These are phyloP conservation scores for Trichoderma harzianum DNA, from an alignment of 2,329 filamentous ascomycete genomes.

Conservation along the genomic window DNA sequence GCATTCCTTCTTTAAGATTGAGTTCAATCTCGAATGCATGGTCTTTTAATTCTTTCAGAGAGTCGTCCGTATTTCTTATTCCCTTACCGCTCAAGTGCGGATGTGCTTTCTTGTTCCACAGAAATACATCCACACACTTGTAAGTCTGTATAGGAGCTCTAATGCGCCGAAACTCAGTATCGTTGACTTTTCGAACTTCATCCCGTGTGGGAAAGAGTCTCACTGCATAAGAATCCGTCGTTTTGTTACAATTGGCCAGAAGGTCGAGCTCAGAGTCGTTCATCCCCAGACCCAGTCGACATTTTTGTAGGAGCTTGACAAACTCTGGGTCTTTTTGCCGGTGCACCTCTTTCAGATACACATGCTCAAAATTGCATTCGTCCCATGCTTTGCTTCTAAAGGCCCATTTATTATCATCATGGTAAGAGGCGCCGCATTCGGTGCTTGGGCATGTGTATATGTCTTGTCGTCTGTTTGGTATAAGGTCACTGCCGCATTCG, in stretches of 20 bases:
- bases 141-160: neutral
- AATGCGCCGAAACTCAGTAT: neutral
- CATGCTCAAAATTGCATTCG: constrained; percentile 49
- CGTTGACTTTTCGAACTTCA: constrained; percentile 17
- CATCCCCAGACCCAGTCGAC: neutral
- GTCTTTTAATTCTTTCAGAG: constrained; percentile 6
- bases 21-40: constrained; percentile 20
- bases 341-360: constrained; percentile 54
- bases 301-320: neutral
- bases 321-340: constrained; percentile 42
- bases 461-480: neutral
- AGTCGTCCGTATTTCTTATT: constrained; percentile 4
- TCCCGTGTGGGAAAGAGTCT: constrained; percentile 32
- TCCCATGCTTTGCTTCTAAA: constrained; percentile 56
- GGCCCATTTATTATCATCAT: constrained; percentile 56
- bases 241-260: neutral
- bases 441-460: constrained; percentile 20
- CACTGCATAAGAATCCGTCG: neutral
- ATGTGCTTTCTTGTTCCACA: neutral
- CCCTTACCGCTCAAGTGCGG: neutral
- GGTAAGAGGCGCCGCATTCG: neutral
- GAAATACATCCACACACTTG: neutral
- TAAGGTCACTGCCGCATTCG: constrained; percentile 19
- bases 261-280: neutral
- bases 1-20: constrained; percentile 20